Base-by-base conservation (phyloP, 257 asterid species). In the Solanum rostratum region DNA sequence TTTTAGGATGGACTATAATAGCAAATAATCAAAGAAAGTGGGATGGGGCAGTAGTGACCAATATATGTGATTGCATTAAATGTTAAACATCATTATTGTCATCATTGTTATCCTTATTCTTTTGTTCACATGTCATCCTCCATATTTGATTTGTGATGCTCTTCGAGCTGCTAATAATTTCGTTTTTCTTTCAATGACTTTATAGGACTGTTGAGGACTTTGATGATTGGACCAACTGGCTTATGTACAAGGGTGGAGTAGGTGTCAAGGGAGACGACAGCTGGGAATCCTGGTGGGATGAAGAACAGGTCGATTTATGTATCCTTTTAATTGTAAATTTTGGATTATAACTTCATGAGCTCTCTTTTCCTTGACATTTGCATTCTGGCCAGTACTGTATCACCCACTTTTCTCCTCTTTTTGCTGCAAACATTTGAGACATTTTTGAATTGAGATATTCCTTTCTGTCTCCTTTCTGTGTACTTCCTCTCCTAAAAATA, bases 211-310 rank as follows among this genome's bases (percentile, higher is more conserved):
- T 97, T 6, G 99, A 97, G 89, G 98, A 97, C 91, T 97, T 95
- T 89, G 99, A 97, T 88, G 98, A 97, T 87, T 97, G 99, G 99
- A 95, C 94, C 84, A 94, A 89, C 89, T 97, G 99, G 99, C 97
- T 97, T 63, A 86, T 95, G 93, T 95, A 97, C 85, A 95, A 97
- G 89, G 99, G 99, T 65, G 99, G 99, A 84, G 98, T 97, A 86
- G 99, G 99, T 80, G 88, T 97, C 85, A 94, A 91, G 88, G 99
- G 98, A 80, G 98, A 97, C 27, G 87, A 91, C 85, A 96, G 99
- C 85, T 97, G 99, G 99, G 99, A 97, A 90, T 95, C 98, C 71
- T 97, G 99, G 99, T 97, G 99, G 99, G 99, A 94, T 79, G 99
- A 97, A 89, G 99, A 97, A 88, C 98, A 95, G 98, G 99, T 96